Evolutionary conservation across 176 grass and related monocot species (phyloP).

Genomic region (Pharus latifolius): DNA sequence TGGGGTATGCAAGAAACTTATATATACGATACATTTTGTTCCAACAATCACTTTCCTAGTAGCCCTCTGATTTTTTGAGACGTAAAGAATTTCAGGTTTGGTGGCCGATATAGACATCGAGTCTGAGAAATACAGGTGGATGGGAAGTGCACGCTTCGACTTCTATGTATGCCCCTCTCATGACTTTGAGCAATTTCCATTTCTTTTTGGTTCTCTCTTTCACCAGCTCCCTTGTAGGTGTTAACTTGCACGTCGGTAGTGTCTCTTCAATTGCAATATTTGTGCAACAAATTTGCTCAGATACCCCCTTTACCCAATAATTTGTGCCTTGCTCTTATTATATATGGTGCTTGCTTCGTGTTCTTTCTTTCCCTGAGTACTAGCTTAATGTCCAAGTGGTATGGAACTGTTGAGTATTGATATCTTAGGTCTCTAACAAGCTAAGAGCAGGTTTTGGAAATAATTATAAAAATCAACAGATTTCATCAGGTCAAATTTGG

Average conservation of each 20-base stretch:
- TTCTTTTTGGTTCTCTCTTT: background rate
- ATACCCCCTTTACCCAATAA: background rate
- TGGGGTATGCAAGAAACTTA: conserved; percentile 53
- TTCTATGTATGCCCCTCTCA: conserved; percentile 51
- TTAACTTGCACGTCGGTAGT: background rate
- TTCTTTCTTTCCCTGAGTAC: background rate
- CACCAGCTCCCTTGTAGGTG: background rate
- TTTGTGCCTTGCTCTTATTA: background rate
- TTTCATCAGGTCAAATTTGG: no score
- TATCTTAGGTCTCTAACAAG: no score
- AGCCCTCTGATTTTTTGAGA: background rate
- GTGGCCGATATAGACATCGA: conserved; percentile 84
- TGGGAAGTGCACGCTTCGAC: conserved; percentile 73
- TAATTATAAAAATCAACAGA: no score
- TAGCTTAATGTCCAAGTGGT: no score
- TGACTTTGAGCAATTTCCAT: background rate
- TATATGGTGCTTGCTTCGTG: background rate
- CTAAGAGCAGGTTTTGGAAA: no score
- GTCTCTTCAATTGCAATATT: background rate
- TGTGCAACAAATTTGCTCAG: background rate
- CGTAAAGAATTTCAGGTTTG: conserved; percentile 49
- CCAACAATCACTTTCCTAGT: background rate
- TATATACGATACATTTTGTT: background rate
- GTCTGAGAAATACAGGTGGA: conserved; percentile 83
- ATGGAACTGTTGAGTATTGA: no score